phyloP scores from a whole-genome alignment of 163 green algal species.

The Volvox carteri region DNA sequence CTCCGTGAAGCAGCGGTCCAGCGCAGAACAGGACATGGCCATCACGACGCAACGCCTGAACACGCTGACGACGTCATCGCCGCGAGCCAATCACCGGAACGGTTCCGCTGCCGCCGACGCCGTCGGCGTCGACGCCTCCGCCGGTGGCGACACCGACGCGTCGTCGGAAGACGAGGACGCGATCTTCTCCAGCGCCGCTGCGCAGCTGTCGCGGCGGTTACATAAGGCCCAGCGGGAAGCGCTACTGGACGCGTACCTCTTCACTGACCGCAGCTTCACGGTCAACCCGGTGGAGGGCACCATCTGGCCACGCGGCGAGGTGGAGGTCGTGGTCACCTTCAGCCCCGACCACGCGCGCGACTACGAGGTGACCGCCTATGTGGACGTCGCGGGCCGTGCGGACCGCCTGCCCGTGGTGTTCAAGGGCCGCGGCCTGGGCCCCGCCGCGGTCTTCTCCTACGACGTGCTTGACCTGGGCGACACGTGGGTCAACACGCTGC shows the following conservation, averaged over 20 bases:
- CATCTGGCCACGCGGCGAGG: constrained; percentile 73
- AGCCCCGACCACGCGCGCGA: constrained; percentile 70
- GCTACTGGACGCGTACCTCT: constrained; percentile 65
- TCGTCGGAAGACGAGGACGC: constrained; percentile 69
- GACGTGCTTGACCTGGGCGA: constrained; percentile 87
- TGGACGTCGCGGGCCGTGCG: constrained; percentile 76
- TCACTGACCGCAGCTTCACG: constrained; percentile 63
- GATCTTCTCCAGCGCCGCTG: constrained; percentile 52
- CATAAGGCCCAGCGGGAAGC: constrained; percentile 52
- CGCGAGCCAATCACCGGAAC: not conserved
- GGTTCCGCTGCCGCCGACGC: not conserved
- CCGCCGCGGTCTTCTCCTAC: constrained; percentile 82
- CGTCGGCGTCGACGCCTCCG: not conserved
- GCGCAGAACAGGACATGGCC: constrained; percentile 33
- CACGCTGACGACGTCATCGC: constrained; percentile 15
- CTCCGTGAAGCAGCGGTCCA: constrained; percentile 53
- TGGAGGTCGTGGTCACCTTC: constrained; percentile 82
- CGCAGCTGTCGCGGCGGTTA: constrained; percentile 40
- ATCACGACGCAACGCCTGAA: constrained; percentile 43
- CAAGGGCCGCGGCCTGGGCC: constrained; percentile 76
- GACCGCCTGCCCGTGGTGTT: constrained; percentile 78
- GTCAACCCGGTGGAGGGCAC: constrained; percentile 65
- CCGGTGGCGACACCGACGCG: constrained; percentile 26
- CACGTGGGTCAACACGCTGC: constrained; percentile 82
- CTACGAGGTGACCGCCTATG: constrained; percentile 73